Evolutionary conservation across 768 basidiomycete species (phyloP).

Genomic region (Pholiota microspora): DNA sequence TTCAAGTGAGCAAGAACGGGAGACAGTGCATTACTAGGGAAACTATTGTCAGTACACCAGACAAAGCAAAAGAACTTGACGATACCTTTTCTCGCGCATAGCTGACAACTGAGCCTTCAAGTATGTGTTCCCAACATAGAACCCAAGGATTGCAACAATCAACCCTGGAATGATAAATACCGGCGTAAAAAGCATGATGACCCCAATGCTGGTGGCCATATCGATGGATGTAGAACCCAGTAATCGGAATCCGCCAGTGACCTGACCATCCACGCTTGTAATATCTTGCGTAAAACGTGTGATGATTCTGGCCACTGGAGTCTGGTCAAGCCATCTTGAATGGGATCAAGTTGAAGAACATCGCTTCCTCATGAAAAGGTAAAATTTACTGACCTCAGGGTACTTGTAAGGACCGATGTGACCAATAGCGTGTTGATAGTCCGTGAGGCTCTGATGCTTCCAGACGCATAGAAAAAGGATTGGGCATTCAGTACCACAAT

Average conservation of each 20-base stretch:
- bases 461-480: not conserved
- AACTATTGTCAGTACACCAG: not conserved
- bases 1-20: conserved; percentile 20
- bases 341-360: not conserved
- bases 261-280: conserved; percentile 40
- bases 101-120: conserved; percentile 41
- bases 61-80: not conserved
- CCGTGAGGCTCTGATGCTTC: not conserved
- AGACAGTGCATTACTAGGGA: conserved; percentile 18
- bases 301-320: conserved; percentile 15
- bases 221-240: conserved; percentile 27
- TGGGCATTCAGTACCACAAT: not conserved
- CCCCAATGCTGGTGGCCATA: conserved; percentile 37
- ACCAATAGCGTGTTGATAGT: conserved; percentile 15
- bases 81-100: conserved; percentile 36
- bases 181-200: conserved; percentile 40
- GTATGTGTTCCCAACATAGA: conserved; percentile 38
- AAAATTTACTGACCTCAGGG: not conserved
- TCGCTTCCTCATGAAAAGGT: not conserved
- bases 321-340: conserved; percentile 30
- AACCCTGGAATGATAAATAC: conserved; percentile 42
- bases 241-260: not conserved
- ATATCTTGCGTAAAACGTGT: conserved; percentile 26
- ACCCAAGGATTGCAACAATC: conserved; percentile 39
- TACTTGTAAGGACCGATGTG: not conserved